Conservation (phyloP, 2,329 filamentous ascomycete species). For the Amylocarpus encephaloides region DNA sequence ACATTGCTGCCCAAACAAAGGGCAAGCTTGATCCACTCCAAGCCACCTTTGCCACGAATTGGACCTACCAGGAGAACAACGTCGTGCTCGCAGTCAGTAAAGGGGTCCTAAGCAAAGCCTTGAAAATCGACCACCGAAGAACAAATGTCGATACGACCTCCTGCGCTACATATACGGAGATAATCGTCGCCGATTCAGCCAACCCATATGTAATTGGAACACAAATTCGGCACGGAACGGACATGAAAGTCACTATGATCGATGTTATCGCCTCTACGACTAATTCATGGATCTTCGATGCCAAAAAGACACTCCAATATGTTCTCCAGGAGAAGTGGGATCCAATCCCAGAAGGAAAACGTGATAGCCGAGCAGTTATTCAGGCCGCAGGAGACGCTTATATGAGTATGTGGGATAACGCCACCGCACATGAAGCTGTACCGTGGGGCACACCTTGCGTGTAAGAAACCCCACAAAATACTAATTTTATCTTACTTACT, state of each 20-base stretch:
- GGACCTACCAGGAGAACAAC: slow-evolving; percentile 13
- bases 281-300: slow-evolving; percentile 13
- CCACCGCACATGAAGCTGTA: slow-evolving; percentile 2
- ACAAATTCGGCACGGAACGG: slow-evolving; percentile 3
- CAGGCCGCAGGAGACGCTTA: slow-evolving; percentile 11
- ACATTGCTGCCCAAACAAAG: slow-evolving; percentile 10
- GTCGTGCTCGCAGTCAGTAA: not conserved
- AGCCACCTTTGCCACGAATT: slow-evolving; percentile 2
- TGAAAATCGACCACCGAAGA: slow-evolving; percentile 12
- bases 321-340: slow-evolving; percentile 11
- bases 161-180: slow-evolving; percentile 13
- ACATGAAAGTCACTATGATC: slow-evolving; percentile 4
- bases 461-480: not conserved
- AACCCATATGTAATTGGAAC: slow-evolving; percentile 15
- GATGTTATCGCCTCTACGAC: slow-evolving; percentile 10
- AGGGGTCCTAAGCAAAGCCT: slow-evolving; percentile 8
- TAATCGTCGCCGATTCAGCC: slow-evolving; percentile 8
- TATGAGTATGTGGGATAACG: slow-evolving; percentile 8
- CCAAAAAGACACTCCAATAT: slow-evolving; percentile 11
- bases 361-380: slow-evolving; percentile 5
- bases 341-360: slow-evolving; percentile 6
- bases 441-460: slow-evolving; percentile 8
- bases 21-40: slow-evolving; percentile 7
- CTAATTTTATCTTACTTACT: not conserved
- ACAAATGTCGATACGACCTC: slow-evolving; percentile 7